Conservation (phyloP, 2,329 filamentous ascomycete species). For the Aphanocladium album region DNA sequence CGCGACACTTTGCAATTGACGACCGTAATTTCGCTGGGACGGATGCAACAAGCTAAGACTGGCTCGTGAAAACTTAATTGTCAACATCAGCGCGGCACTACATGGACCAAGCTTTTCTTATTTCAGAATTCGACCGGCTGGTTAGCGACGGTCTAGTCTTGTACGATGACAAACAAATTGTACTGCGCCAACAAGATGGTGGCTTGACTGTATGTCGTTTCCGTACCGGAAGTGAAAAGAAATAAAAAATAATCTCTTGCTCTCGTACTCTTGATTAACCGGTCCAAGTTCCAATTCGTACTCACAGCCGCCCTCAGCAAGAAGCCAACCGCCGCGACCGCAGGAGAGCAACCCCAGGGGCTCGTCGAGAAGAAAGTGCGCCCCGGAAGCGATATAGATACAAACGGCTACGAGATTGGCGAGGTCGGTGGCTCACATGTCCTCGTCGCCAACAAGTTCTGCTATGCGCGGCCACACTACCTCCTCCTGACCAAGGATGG, state of each 20-base stretch:
- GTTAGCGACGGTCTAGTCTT: conserved; percentile 9
- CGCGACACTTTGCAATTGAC: not conserved
- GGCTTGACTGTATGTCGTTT: conserved; percentile 8
- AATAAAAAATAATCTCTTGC: too few relatives aligned
- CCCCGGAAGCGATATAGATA: conserved; percentile 37
- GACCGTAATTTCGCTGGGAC: not conserved
- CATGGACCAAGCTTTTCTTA: conserved; percentile 1
- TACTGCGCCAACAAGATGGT: conserved; percentile 1
- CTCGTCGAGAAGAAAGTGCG: conserved; percentile 1
- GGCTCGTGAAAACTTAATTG: not conserved
- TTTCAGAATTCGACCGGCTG: conserved; percentile 13
- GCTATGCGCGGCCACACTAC: conserved; percentile 41
- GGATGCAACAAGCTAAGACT: not conserved
- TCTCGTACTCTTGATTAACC: not conserved
- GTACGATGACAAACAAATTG: conserved; percentile 13
- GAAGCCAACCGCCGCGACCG: conserved; percentile 10
- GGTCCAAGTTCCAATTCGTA: conserved; percentile 12
- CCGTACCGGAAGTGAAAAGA: not conserved
- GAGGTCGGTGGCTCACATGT: conserved; percentile 37
- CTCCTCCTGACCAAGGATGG: conserved; percentile 44
- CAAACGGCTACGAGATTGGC: conserved; percentile 36
- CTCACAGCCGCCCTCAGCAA: conserved; percentile 9
- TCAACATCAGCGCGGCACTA: not conserved
- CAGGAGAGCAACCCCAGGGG: not conserved
- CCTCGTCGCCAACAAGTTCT: conserved; percentile 44